Percentiles rank a stretch among this genome's conserved stretches.
Conservation (phyloP, 1,284 basidiomycete genomes). For the Pyrrhoderma noxium region DNA sequence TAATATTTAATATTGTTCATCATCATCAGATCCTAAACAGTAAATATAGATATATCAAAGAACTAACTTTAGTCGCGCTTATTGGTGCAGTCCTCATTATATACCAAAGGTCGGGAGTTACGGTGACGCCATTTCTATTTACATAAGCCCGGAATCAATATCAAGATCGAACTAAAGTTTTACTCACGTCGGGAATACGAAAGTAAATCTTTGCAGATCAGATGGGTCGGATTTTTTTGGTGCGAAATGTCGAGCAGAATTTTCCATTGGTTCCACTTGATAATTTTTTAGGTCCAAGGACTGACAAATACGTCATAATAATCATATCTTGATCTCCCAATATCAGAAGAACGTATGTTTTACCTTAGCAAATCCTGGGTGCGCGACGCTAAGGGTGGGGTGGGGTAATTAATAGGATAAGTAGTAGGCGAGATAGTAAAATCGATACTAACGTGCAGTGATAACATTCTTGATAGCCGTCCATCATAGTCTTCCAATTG, state of each 20-base stretch:
- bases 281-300: conserved; percentile 22
- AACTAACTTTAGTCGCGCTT: conserved; percentile 19
- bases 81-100: conserved; percentile 22
- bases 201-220: conserved; percentile 20
- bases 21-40: neutral
- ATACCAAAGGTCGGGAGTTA: conserved; percentile 22
- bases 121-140: conserved; percentile 17
- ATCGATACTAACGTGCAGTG: conserved; percentile 19
- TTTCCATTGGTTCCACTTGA: conserved; percentile 21
- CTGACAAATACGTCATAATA: conserved; percentile 6
- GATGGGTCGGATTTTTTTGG: conserved; percentile 14
- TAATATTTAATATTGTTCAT: neutral
- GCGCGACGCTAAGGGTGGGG: conserved; percentile 22
- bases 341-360: neutral
- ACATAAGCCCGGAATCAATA: neutral
- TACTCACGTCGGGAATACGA: conserved; percentile 21
- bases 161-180: neutral
- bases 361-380: conserved; percentile 23
- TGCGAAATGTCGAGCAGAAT: conserved; percentile 20
- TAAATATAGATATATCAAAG: neutral
- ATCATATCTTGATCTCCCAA: too few relatives aligned
- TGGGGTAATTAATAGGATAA: neutral
- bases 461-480: conserved; percentile 26
- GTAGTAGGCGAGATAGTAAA: neutral
- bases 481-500: conserved; percentile 23